Evolutionary conservation across 2,329 filamentous ascomycete species (phyloP), one percentile per base, ranked within the genome.

Genomic region (Pseudogymnoascus sp.): DNA sequence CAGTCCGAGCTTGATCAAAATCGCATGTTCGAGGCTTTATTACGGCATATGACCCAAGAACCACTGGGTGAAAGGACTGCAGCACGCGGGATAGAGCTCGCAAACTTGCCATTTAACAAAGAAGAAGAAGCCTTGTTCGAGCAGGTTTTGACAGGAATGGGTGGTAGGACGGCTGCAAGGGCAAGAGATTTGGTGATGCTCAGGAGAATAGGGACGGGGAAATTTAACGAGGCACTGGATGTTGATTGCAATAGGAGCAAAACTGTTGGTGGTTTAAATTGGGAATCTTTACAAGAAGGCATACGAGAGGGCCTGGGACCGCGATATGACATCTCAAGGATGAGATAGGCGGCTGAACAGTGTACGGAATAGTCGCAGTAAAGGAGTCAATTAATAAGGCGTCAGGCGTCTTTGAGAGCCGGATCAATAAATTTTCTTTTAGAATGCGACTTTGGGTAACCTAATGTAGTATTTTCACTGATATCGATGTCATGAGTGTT

Each of bases 71-170:
- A 77, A 11, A 74, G 76, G 4, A 72, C 74, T 2, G 82, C 84
- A 2, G 77, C 80, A 13, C 81, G 83, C 15, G 84, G 85, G 0
- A 81, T 84, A 50, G 88, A 93, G 71, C 78, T 95, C 0, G 81
- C 90, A 7, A 86, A 87, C 64, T 74, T 93, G 64, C 88, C 90
- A 0, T 82, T 95, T n/a, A 84, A 84, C 62, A 71, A 77, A 1
- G 77, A 82, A 15, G 91, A 96, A 70, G 89, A 92, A 70, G 71
- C 71, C 4, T 93, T 89, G 87, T 84, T 95, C 64, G 84, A 87
- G 66, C 82, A 87, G 26, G 87, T 82, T 62, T 75, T 95, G 37
- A 78, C 83, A 0, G 76, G 78, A 4, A 87, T 88, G 9, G 83
- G 84, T 47, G 88, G 88, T 2, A 84, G 84, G 68, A 80, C 77